A percentile compares a stretch with the other conserved stretches of the same genome.
These are phyloP conservation scores for Dendrocalamus latiflorus DNA, from an alignment of 202 grass and related monocot species.

Conservation along the genomic window DNA sequence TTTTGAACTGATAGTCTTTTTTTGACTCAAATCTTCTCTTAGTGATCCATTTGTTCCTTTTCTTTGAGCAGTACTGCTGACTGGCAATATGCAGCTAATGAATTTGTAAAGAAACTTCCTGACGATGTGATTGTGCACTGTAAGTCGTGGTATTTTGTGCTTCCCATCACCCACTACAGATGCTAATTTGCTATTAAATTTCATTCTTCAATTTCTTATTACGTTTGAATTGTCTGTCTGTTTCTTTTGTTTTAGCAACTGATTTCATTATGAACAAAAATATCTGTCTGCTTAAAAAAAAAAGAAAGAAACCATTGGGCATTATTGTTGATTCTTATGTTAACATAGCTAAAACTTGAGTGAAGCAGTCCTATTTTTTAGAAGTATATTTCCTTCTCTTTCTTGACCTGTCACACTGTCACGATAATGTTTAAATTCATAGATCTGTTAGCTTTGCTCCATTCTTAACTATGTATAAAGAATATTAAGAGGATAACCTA, in stretches of 20 bases:
- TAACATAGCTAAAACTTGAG: neutral
- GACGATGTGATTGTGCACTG: conserved; percentile 71
- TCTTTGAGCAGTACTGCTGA: conserved; percentile 50
- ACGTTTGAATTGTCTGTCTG: neutral
- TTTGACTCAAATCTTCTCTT: neutral
- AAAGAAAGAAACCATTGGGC: neutral
- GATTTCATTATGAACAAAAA: neutral
- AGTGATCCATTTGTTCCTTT: neutral
- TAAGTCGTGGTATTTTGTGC: conserved; percentile 32
- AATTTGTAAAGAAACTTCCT: conserved; percentile 63
- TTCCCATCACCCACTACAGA: neutral
- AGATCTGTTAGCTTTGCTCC: neutral
- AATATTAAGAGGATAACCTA: neutral
- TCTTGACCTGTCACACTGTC: too few species aligned
- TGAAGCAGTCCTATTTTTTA: neutral
- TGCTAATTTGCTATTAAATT: neutral
- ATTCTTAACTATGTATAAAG: neutral
- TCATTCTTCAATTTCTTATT: neutral
- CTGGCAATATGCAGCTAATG: conserved; percentile 67
- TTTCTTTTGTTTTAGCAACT: neutral
- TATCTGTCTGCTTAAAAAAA: neutral
- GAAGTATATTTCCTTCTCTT: too few species aligned
- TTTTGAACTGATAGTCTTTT: neutral
- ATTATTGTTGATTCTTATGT: neutral
- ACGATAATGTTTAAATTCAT: too few species aligned